Conservation (phyloP, 768 basidiomycete species). For the Termitomyces heimii region DNA sequence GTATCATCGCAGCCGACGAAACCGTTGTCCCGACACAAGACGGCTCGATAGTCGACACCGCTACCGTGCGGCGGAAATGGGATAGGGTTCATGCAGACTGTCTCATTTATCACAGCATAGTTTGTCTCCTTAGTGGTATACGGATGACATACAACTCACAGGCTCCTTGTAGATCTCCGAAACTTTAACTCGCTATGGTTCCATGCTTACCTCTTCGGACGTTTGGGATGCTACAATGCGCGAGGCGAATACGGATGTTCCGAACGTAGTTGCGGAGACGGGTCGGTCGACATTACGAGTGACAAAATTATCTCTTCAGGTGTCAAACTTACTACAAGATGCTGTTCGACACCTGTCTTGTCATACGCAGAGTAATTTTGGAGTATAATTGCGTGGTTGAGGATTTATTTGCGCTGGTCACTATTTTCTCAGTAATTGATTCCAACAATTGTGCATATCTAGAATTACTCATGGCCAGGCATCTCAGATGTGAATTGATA, state of each 20-base stretch:
- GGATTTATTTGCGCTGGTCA: background rate
- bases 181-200: slow-evolving; percentile 5
- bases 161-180: slow-evolving; percentile 5
- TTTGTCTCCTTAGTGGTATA: background rate
- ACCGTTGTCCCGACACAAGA: slow-evolving; percentile 4
- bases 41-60: background rate
- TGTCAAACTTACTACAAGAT: slow-evolving; percentile 9
- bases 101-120: slow-evolving; percentile 11
- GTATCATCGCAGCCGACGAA: slow-evolving; percentile 5
- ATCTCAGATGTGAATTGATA: too few relatives aligned
- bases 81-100: slow-evolving; percentile 8
- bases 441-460: too few relatives aligned
- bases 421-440: background rate
- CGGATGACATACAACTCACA: background rate
- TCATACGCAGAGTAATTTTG: slow-evolving; percentile 7
- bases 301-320: background rate
- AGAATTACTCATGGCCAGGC: too few relatives aligned
- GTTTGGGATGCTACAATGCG: slow-evolving; percentile 5
- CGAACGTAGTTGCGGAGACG: background rate
- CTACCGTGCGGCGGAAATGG: slow-evolving; percentile 9
- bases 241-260: background rate
- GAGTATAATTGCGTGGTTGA: background rate
- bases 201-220: slow-evolving; percentile 7
- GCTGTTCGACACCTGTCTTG: slow-evolving; percentile 9
- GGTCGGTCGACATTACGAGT: background rate